Base-by-base conservation (phyloP, 805 yeast genomes). In the Suhomyces kilbournensis region DNA sequence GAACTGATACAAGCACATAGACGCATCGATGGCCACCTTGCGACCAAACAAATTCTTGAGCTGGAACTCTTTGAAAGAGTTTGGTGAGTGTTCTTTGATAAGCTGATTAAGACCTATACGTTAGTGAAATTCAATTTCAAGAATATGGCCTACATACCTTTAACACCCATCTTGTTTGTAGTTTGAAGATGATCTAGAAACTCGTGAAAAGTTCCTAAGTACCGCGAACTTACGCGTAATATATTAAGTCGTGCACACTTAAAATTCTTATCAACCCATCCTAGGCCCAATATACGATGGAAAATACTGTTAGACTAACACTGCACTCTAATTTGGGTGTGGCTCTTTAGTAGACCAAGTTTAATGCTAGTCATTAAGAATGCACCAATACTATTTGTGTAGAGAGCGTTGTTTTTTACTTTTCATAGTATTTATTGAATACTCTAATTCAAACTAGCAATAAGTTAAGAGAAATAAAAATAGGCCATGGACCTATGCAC, bases 1-100 rank as follows among this genome's bases (percentile, higher is more conserved):
- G 64, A 93, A 94, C 70, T 94, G 99, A 67, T 94, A 94, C 40
- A 94, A 77, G 59, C 96, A 90, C 99, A 94, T 94, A 8, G 98
- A 92, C 2, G 96, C 96, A 72, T 88, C 93, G 54, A 94, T 92
- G 54, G 99, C 99, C n/a, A 94, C 96, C 74, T 94, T 94, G 44
- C 98, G 77, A 1, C 99, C 99, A 63, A 89, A 87, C 46, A 91
- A 81, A 14, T 88, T 78, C 70, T 93, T 93, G 75, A 93, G 86
- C 58, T 90, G 97, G 52, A 82, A 80, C 51, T 84, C 82, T 56
- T 82, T 82, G 57, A 90, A 82, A 1, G 98, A 91, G 14, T 72
- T 69, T 0, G 97, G 97, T 1, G 97, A 96, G 66, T 93, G 86
- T 65, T 94, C 99, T 43, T 90, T 81, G 30, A 94, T 83, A 44